A percentile compares a stretch with the other conserved stretches of the same genome.
phyloP scores from a whole-genome alignment of 768 basidiomycete species.

The Hygrophoropsis aurantiaca region DNA sequence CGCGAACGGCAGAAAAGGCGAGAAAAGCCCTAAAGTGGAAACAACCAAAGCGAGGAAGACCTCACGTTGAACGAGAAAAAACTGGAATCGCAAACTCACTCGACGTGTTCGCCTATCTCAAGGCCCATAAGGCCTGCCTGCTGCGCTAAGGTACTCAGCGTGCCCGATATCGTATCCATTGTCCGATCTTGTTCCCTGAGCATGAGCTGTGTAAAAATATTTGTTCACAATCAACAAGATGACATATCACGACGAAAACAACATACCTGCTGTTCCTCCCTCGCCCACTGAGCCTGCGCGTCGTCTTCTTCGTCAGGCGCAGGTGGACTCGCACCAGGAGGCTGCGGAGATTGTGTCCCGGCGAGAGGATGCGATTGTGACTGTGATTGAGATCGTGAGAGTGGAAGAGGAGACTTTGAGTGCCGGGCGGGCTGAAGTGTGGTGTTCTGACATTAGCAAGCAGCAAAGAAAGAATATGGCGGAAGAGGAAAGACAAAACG shows the following conservation, averaged over 20 bases:
- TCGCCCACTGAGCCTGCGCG: conserved; percentile 78
- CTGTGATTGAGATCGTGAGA: too few relatives aligned
- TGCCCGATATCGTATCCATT: conserved; percentile 84
- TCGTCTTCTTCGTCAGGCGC: conserved; percentile 42
- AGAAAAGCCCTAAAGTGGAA: not conserved
- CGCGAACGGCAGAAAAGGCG: too few relatives aligned
- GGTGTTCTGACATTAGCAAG: not conserved
- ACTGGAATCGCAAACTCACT: conserved; percentile 49
- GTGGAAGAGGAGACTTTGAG: too few relatives aligned
- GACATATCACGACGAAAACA: not conserved
- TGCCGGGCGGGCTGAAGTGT: conserved; percentile 5
- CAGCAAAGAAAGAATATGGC: not conserved
- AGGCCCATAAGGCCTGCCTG: conserved; percentile 95
- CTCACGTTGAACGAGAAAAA: conserved; percentile 2
- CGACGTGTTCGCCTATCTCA: conserved; percentile 89
- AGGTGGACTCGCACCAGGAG: conserved; percentile 8
- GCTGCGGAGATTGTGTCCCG: conserved; percentile 14
- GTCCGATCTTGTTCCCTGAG: conserved; percentile 88
- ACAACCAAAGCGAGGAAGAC: not conserved
- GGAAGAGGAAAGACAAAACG: not conserved
- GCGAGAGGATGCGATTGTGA: conserved; percentile 19
- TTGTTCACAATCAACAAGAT: not conserved
- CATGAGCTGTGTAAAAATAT: conserved; percentile 57
- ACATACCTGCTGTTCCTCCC: conserved; percentile 82
- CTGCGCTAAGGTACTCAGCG: conserved; percentile 77